A percentile compares a stretch with the other conserved stretches of the same genome.
phyloP scores from a whole-genome alignment of 2,329 filamentous ascomycete species.

The Falciphora oryzae region DNA sequence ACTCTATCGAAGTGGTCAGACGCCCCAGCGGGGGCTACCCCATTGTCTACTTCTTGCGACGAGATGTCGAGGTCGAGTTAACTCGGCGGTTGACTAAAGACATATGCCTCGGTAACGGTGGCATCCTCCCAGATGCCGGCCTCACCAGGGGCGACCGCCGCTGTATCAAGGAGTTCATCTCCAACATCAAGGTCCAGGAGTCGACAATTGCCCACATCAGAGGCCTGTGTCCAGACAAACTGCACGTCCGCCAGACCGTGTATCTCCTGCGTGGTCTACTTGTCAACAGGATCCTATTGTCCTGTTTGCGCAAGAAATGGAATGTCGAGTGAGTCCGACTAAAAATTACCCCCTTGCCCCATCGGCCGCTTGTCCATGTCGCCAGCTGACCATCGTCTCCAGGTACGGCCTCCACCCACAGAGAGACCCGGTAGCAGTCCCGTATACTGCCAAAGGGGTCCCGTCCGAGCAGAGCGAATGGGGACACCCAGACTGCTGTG shows the following conservation, averaged over 20 bases:
- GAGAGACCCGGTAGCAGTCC: slow-evolving; percentile 58
- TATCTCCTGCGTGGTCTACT: slow-evolving; percentile 60
- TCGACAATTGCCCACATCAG: background rate
- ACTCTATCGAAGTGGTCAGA: slow-evolving; percentile 41
- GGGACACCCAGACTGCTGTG: slow-evolving; percentile 61
- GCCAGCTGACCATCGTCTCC: background rate
- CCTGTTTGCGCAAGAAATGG: slow-evolving; percentile 57
- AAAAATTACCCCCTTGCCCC: background rate
- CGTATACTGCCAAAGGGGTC: slow-evolving; percentile 59
- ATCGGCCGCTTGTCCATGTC: background rate
- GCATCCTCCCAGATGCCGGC: slow-evolving; percentile 22
- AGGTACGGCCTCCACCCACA: slow-evolving; percentile 49
- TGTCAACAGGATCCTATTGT: slow-evolving; percentile 51
- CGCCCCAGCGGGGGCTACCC: slow-evolving; percentile 41
- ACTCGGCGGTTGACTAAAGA: slow-evolving; percentile 33
- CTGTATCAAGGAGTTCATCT: slow-evolving; percentile 20
- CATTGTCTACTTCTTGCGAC: slow-evolving; percentile 47
- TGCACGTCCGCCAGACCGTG: slow-evolving; percentile 28
- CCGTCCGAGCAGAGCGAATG: slow-evolving; percentile 60
- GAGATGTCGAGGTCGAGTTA: slow-evolving; percentile 39
- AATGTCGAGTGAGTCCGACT: slow-evolving; percentile 43
- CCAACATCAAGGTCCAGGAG: background rate
- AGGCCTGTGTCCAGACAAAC: slow-evolving; percentile 25
- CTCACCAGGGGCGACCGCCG: slow-evolving; percentile 21
- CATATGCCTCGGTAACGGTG: slow-evolving; percentile 27